Base-by-base conservation (phyloP, 2,329 filamentous ascomycete genomes). In the Epichloe sp. region DNA sequence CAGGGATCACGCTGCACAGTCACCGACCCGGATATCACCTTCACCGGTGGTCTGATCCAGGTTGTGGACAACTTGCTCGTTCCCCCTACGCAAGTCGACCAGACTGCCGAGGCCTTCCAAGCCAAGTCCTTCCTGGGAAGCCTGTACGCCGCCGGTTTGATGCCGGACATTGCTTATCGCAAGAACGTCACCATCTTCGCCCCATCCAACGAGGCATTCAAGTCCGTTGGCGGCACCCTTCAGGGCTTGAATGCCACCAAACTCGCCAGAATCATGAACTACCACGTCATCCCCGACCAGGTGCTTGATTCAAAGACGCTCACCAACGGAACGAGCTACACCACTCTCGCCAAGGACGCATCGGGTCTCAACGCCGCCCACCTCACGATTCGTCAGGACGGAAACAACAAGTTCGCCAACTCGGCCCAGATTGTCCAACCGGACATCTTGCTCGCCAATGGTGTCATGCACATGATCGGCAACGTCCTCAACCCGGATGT, bases 201-300 rank as follows among this genome's bases (percentile, higher is more conserved):
- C 0, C 82, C 83, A 2, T 73, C 68, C 60, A 80, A 84, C 61
- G 67, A 67, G 2, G 80, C 80, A 12, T 80, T 85, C 67, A 68
- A 74, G 36, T 64, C 68, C 26, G 77, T 85, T 43, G 78, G 75
- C 51, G 77, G 71, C 47, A 67, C 73, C 26, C 60, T 80, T 11
- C 61, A 64, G 31, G 71, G 71, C 52, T 62, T 82, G 34, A 70
- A 69, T 23, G 60, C 64, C 0, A 63, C 71, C 4, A 63, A 78
- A 14, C 68, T 85, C 1, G 62, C 70, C 2, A 63, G 62, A 31
- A 72, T 86, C 48, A 70, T 86, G 36, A 66, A 71, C 26, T 87
- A 87, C 65, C 83, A 88, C 62, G 72, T 86, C 48, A 65, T 86
- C 44, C 71, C 73, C n/a, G 72, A 69, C 49, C 67, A 68, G 6